Evolutionary conservation across 2,329 filamentous ascomycete species (phyloP).

Genomic region (Aspergillus cejpii): DNA sequence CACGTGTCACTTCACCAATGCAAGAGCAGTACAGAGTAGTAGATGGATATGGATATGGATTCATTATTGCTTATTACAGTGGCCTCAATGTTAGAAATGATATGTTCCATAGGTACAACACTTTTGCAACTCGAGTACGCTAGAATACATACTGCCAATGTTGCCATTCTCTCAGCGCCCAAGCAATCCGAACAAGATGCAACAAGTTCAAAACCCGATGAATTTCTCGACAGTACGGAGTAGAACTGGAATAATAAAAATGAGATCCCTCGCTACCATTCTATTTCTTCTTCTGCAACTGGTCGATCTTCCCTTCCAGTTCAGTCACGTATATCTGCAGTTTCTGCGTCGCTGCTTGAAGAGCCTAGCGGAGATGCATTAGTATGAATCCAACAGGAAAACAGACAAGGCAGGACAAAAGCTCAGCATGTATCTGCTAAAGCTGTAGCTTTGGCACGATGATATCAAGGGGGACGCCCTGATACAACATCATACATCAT

Average conservation of each 20-base stretch:
- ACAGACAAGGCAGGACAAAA: neutral
- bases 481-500: slow-evolving; percentile 3
- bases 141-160: no score
- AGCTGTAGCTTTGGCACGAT: no score
- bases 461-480: no score
- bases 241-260: slow-evolving; percentile 1
- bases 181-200: no score
- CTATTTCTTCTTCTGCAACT: slow-evolving; percentile 61
- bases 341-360: slow-evolving; percentile 80
- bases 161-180: neutral
- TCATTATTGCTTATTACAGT: no score
- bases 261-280: neutral
- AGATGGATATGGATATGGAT: no score
- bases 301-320: slow-evolving; percentile 72
- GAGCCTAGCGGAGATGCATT: slow-evolving; percentile 51
- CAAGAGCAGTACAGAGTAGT: no score
- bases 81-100: no score
- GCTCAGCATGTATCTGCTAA: no score
- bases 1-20: no score
- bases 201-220: slow-evolving; percentile 7
- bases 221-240: neutral
- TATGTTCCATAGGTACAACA: no score
- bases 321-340: slow-evolving; percentile 76
- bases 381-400: neutral
- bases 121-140: no score